These are phyloP conservation scores for Aspergillus ochraceus DNA, from an alignment of 2,329 filamentous ascomycete genomes.

Conservation along the genomic window DNA sequence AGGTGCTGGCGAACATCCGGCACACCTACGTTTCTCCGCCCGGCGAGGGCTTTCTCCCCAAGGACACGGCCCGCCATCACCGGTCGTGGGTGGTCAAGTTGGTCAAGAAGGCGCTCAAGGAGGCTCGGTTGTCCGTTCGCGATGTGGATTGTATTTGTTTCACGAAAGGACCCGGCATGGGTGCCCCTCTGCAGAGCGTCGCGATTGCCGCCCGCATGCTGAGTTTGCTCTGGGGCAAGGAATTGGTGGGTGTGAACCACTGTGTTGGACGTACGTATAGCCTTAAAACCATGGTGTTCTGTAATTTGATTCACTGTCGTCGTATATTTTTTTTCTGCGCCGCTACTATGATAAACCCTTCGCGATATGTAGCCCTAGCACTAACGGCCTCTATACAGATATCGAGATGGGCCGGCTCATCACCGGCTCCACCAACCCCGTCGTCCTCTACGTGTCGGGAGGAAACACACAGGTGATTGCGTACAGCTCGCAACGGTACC, in stretches of 20 bases:
- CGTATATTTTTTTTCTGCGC: background rate
- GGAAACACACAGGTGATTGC: conserved; percentile 98
- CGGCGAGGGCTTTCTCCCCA: conserved; percentile 91
- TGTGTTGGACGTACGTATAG: conserved; percentile 73
- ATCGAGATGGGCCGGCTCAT: conserved; percentile 98
- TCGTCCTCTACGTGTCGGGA: conserved; percentile 92
- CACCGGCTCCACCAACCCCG: conserved; percentile 85
- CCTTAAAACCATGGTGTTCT: background rate
- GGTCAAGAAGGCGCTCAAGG: conserved; percentile 74
- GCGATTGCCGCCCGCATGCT: conserved; percentile 83
- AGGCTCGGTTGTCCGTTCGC: conserved; percentile 60
- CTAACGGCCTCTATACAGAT: conserved; percentile 46
- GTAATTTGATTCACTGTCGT: background rate
- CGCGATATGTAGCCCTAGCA: background rate
- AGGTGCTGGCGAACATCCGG: conserved; percentile 87
- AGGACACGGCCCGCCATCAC: conserved; percentile 94
- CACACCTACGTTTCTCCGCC: conserved; percentile 92
- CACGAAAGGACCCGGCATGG: conserved; percentile 95
- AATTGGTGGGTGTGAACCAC: conserved; percentile 94
- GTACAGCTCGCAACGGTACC: conserved; percentile 89
- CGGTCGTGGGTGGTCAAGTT: conserved; percentile 78
- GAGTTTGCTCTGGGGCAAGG: conserved; percentile 78
- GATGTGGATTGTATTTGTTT: conserved; percentile 93
- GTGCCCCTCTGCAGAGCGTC: conserved; percentile 82
- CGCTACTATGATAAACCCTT: background rate